Percentiles rank a stretch among this genome's conserved stretches.
These are phyloP conservation scores for Lipomyces kockii DNA, from an alignment of 805 yeast species.

Conservation along the genomic window DNA sequence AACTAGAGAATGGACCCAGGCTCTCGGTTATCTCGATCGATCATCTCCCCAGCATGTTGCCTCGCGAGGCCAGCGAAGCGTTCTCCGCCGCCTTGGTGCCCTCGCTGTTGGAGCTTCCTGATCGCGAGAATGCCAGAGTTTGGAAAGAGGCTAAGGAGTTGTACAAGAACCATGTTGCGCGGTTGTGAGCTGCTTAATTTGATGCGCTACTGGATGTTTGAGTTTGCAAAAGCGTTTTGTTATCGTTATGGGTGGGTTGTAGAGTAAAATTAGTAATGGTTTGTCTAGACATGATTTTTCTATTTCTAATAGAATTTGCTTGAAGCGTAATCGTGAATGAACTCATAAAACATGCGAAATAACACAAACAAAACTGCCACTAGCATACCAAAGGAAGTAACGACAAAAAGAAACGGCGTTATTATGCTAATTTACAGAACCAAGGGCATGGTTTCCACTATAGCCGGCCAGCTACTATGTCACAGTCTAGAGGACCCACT, in stretches of 20 bases:
- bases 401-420: neutral
- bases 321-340: neutral
- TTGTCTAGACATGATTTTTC: neutral
- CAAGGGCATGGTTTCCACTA: neutral
- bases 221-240: neutral
- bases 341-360: neutral
- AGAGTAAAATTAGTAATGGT: neutral
- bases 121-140: constrained; percentile 81
- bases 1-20: constrained; percentile 73
- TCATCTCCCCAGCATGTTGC: constrained; percentile 92
- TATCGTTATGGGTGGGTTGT: neutral
- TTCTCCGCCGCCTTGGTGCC: constrained; percentile 89
- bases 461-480: neutral
- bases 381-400: neutral
- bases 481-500: neutral
- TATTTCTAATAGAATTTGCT: constrained; percentile 3
- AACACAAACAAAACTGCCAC: neutral
- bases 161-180: constrained; percentile 81
- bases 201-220: neutral
- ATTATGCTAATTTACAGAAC: neutral
- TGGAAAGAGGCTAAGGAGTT: constrained; percentile 89
- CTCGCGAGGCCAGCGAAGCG: constrained; percentile 95
- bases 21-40: constrained; percentile 93
- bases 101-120: constrained; percentile 79
- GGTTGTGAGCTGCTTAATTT: constrained; percentile 49